Evolutionary conservation across 2,329 filamentous ascomycete species (phyloP), one percentile per base, ranked within the genome.

Genomic region (Botryotinia globosa): DNA sequence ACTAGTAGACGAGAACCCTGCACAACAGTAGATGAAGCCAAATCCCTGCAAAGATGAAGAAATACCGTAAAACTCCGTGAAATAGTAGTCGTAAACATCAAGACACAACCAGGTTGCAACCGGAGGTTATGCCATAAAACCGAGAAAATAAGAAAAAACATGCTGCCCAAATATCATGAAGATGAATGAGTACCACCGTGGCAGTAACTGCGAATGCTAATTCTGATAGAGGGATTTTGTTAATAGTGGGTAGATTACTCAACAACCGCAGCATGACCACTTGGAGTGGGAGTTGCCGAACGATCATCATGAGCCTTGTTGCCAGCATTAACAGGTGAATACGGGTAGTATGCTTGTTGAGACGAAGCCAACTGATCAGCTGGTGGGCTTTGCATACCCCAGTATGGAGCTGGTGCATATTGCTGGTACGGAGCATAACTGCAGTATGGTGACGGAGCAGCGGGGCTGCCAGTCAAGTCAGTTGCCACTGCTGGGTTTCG

Each of bases 201-300:
- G 56, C 18, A 42, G n/a, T n/a, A 37, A 58, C 10, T 32, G 45
- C n/a, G 37, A 59, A 18, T 37, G 37, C 18, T 25, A 20, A 7
- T 56, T 42, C 48, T 32, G 65, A 56, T n/a, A 68, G n/a, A 22
- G 14, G 25, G 45, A 4, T 54, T 51, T 77, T 54, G 76, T 58
- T 75, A 62, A 62, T 74, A 74, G 61, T 74, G 73, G 61, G 72
- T 62, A 34, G 73, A 69, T n/a, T 63, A 66, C 51, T 78, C 76
- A 44, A 51, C 63, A 69, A 69, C 65, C 37, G 73, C 20, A 67
- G 64, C 71, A 62, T 77, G 73, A 20, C 76, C 74, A 74, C 67
- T 73, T 65, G 77, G 75, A 39, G 76, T 80, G 51, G 78, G 78
- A 44, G 77, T 78, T 32, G 72, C 61, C 10, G 77, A 77, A 16